phyloP scores from a whole-genome alignment of 805 yeast species.

The Candida ulmi region DNA sequence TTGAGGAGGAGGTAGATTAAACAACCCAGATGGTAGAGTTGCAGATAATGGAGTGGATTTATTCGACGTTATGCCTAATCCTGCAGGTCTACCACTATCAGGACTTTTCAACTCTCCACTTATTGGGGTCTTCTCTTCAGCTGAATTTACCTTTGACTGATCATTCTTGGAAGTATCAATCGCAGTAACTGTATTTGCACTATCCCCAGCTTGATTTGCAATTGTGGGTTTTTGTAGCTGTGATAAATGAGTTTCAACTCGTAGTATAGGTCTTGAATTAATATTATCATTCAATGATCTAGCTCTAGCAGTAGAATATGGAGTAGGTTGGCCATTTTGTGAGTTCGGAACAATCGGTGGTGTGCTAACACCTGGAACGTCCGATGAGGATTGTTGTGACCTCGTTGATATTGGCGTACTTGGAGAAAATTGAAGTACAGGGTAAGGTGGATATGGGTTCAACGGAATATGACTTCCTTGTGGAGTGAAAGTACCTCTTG shows the following conservation, averaged over 20 bases:
- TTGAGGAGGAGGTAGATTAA: conserved; percentile 29
- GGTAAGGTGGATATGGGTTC: conserved; percentile 5
- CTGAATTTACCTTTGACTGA: background rate
- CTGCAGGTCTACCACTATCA: conserved; percentile 9
- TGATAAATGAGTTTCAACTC: conserved; percentile 16
- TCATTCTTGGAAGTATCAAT: conserved; percentile 8
- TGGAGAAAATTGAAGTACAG: conserved; percentile 7
- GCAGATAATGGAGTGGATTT: conserved; percentile 28
- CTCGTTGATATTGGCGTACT: conserved; percentile 10
- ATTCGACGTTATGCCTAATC: conserved; percentile 12
- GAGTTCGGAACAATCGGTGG: conserved; percentile 8
- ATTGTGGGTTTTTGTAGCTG: background rate
- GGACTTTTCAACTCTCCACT: conserved; percentile 7
- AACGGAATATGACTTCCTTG: background rate
- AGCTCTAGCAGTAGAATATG: conserved; percentile 13
- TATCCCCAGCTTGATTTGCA: conserved; percentile 5
- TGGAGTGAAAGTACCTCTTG: conserved; percentile 1
- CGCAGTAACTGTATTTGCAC: conserved; percentile 15
- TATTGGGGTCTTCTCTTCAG: conserved; percentile 10
- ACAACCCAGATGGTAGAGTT: conserved; percentile 27
- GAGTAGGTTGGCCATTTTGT: background rate
- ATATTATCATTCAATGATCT: conserved; percentile 19
- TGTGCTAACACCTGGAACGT: conserved; percentile 4
- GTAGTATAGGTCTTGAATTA: conserved; percentile 19
- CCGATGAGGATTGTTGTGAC: conserved; percentile 1